These are phyloP conservation scores for Cyclanthera cordifolia DNA, from an alignment of 306 rosid species.

Conservation along the genomic window DNA sequence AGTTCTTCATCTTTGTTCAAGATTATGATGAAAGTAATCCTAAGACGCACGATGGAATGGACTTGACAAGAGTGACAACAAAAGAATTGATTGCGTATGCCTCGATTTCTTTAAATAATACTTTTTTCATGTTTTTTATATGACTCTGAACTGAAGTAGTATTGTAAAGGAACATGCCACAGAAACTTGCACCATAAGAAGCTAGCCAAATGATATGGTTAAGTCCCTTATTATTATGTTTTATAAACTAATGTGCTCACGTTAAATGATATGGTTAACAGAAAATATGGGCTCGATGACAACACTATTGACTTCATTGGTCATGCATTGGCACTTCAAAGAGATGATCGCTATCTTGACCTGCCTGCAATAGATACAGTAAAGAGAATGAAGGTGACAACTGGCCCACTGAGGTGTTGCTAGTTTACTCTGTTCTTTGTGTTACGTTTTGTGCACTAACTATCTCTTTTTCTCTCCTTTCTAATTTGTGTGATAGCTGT, in stretches of 20 bases:
- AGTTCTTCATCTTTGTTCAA: slow-evolving; percentile 80
- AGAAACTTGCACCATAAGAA: not conserved
- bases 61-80: slow-evolving; percentile 74
- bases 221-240: not conserved
- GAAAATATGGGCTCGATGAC: slow-evolving; percentile 89
- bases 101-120: slow-evolving; percentile 4
- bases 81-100: slow-evolving; percentile 74
- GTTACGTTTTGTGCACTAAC: not conserved
- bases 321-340: slow-evolving; percentile 95
- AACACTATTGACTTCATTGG: slow-evolving; percentile 91
- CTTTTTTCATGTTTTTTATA: not conserved
- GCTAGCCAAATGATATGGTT: not conserved
- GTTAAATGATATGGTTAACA: slow-evolving; percentile 25
- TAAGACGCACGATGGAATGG: slow-evolving; percentile 81
- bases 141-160: slow-evolving; percentile 3
- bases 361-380: slow-evolving; percentile 95
- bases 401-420: slow-evolving; percentile 5
- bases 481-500: slow-evolving; percentile 40
- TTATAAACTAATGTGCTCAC: not conserved
- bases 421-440: slow-evolving; percentile 5
- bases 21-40: slow-evolving; percentile 67
- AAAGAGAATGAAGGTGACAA: slow-evolving; percentile 79
- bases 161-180: not conserved
- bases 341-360: slow-evolving; percentile 71
- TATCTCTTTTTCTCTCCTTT: slow-evolving; percentile 8